Evolutionary conservation across 2,329 filamentous ascomycete genomes (phyloP), one percentile per base, ranked within the genome.

Genomic region (Colletotrichum caudatum): DNA sequence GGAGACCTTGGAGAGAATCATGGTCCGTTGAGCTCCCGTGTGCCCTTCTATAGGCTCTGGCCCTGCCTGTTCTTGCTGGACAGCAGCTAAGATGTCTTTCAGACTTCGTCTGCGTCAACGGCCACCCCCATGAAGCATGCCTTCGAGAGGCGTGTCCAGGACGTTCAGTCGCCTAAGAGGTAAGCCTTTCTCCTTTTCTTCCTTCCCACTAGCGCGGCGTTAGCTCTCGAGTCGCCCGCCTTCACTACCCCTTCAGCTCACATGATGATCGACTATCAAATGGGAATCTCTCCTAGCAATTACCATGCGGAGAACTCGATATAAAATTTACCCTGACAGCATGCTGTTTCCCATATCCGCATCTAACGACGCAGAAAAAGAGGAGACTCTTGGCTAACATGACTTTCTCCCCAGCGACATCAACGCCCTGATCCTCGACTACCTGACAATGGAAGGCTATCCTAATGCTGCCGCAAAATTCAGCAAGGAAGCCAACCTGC

Each of bases 211-310:
- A 72, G 69, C 35, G 59, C 35, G 33, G 46, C 65, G 65, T 57
- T 64, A 71, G 57, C n/a, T 58, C 51, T 46, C 35, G 37, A n/a
- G 29, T 41, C 29, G 61, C 66, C 54, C 65, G 65, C 37, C 68
- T 73, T 58, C 78, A 62, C 58, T 35, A 12, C 33, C 60, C 66
- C 20, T 39, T 73, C 78, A 75, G 78, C 78, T 72, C 66, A 84
- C 77, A 86, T 90, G 87, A 97, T 97, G 95, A 97, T 93, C 86
- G 88, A 84, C 84, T 91, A 91, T 93, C 92, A 74, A 97, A 97
- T 99, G 96, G 96, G 96, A 99, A 99, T 99, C 96, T 99, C 97
- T 99, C 96, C 93, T 94, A 98, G 93, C 88, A 88, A 90, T 86
- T 84, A 71, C 81, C 83, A 88, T 99, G 96, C 93, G 92, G 96